Conservation (phyloP, 2,329 filamentous ascomycete genomes). For the Colletotrichum sp. region DNA sequence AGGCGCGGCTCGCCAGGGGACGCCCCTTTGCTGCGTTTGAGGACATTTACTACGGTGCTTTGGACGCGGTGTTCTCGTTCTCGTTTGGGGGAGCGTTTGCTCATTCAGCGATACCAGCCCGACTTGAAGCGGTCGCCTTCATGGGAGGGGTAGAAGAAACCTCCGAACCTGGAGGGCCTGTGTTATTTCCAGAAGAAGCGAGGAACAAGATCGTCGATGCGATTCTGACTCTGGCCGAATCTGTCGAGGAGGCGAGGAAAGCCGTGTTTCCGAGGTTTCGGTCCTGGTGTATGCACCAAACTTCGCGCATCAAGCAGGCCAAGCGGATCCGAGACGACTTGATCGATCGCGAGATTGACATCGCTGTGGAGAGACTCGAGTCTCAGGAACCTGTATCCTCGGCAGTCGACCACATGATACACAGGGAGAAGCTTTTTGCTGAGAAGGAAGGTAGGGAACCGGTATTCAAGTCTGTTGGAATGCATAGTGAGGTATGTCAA, state of each 20-base stretch:
- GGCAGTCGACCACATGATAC: not conserved
- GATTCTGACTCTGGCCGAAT: not conserved
- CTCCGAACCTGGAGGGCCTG: not conserved
- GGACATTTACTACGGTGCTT: conserved; percentile 30
- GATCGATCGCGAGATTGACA: not conserved
- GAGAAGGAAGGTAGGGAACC: not conserved
- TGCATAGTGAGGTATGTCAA: not conserved
- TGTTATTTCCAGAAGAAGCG: not conserved
- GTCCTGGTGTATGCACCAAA: not conserved
- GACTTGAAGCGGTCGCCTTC: not conserved
- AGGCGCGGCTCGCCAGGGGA: conserved; percentile 30
- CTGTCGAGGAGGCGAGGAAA: not conserved
- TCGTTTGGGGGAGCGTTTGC: conserved; percentile 26
- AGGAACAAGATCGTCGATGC: not conserved
- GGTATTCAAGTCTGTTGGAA: not conserved
- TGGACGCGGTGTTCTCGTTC: conserved; percentile 34
- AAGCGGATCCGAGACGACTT: not conserved
- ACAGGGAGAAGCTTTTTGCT: not conserved
- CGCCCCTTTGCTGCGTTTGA: conserved; percentile 31
- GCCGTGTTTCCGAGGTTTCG: not conserved
- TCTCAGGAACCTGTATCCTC: not conserved
- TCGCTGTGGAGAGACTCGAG: not conserved
- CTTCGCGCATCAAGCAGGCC: not conserved
- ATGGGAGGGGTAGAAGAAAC: not conserved
- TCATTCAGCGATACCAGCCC: not conserved